Evolutionary conservation across 2,329 filamentous ascomycete genomes (phyloP).

Genomic region (Pseudophaeomoniella oleicola): DNA sequence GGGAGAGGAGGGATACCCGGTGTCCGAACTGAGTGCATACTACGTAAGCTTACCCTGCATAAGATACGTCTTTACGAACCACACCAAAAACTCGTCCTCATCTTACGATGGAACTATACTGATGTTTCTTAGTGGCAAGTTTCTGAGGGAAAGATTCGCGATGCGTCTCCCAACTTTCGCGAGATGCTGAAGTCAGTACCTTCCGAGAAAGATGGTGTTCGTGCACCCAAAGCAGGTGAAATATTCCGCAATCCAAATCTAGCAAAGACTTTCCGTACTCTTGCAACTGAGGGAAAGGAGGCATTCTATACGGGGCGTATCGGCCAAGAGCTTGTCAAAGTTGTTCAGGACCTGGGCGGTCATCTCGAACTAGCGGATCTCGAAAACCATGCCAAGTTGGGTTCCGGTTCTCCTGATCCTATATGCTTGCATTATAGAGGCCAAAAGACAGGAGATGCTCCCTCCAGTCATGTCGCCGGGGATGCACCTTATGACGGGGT

Average conservation of each 20-base stretch:
- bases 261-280: constrained; percentile 62
- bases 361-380: constrained; percentile 69
- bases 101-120: constrained; percentile 1
- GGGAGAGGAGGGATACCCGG: constrained; percentile 78
- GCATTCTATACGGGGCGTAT: constrained; percentile 84
- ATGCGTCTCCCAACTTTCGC: constrained; percentile 68
- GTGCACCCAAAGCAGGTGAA: constrained; percentile 67
- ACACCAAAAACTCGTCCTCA: no score
- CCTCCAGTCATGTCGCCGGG: constrained; percentile 26
- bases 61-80: no score
- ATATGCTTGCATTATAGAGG: constrained; percentile 69
- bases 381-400: constrained; percentile 54
- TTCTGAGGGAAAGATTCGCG: constrained; percentile 48
- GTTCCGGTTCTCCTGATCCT: constrained; percentile 68
- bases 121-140: constrained; percentile 48
- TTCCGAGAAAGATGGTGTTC: constrained; percentile 49
- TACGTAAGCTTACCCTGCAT: constrained; percentile 46
- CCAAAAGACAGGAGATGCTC: constrained; percentile 37
- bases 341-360: constrained; percentile 61
- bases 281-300: constrained; percentile 69
- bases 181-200: constrained; percentile 79
- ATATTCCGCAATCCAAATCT: constrained; percentile 76
- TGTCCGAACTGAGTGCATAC: constrained; percentile 61
- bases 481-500: constrained; percentile 34
- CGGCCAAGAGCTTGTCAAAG: constrained; percentile 66